phyloP scores from a whole-genome alignment of 2,329 filamentous ascomycete genomes.

The Apiospora aurea region DNA sequence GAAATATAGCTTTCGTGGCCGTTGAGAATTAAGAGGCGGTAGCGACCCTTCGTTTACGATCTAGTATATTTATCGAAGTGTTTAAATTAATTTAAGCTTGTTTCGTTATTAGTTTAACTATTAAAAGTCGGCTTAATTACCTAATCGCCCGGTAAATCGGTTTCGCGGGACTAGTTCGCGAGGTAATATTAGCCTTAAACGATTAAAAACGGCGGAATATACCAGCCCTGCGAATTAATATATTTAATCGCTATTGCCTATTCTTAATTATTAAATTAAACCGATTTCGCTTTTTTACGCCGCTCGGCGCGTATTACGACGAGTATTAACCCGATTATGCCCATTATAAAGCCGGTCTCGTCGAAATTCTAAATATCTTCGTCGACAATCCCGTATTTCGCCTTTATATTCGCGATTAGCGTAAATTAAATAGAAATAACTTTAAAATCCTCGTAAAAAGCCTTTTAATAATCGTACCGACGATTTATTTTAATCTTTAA shows the following conservation, averaged over 20 bases:
- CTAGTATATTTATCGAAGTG: no score
- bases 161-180: no score
- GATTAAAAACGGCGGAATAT: constrained; percentile 25
- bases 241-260: constrained; percentile 36
- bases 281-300: not conserved
- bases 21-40: no score
- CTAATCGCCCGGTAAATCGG: no score
- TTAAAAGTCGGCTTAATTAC: no score
- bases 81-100: no score
- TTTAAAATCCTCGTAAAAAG: not conserved
- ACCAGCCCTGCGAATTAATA: constrained; percentile 30
- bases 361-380: constrained; percentile 18
- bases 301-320: constrained; percentile 1
- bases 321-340: not conserved
- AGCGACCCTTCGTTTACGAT: no score
- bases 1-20: no score
- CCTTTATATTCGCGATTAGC: not conserved
- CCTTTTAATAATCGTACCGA: constrained; percentile 6
- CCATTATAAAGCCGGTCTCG: constrained; percentile 19
- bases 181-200: no score
- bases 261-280: constrained; percentile 35
- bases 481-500: constrained; percentile 10
- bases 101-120: no score
- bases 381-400: constrained; percentile 16
- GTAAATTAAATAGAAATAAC: not conserved